A percentile compares a stretch with the other conserved stretches of the same genome.
Evolutionary conservation across 83 land plant species (phyloP).

Genomic region (Isoetes engelmannii): DNA sequence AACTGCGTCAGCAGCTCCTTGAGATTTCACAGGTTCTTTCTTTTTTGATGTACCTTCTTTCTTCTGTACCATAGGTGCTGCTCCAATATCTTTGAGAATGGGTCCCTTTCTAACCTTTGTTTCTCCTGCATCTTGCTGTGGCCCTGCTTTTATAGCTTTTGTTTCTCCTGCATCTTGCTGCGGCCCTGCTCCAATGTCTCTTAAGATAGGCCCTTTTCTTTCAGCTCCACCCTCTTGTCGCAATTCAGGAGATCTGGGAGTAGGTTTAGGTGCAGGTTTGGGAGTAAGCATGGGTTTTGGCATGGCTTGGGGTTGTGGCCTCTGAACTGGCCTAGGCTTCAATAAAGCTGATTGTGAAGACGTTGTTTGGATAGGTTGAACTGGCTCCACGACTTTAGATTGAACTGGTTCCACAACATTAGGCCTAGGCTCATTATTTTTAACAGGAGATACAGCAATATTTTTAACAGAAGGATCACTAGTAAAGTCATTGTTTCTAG

Average conservation of each 20-base stretch:
- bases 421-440: too few species aligned
- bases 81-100: conserved; percentile 57
- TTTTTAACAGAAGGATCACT: too few species aligned
- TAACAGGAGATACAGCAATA: too few species aligned
- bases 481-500: neutral
- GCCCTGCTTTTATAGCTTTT: conserved; percentile 15
- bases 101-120: conserved; percentile 34
- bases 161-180: neutral
- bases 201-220: neutral
- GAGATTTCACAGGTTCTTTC: conserved; percentile 41
- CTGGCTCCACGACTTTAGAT: neutral
- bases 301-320: neutral
- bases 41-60: conserved; percentile 38
- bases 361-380: neutral
- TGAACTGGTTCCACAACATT: neutral
- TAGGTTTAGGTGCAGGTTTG: neutral
- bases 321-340: conserved; percentile 1
- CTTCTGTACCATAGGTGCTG: conserved; percentile 36
- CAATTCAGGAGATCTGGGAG: neutral
- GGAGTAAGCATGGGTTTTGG: conserved; percentile 6
- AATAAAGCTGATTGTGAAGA: neutral
- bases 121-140: conserved; percentile 29
- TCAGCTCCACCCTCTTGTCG: neutral
- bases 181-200: neutral
- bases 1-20: conserved; percentile 38